A percentile compares a stretch with the other conserved stretches of the same genome.
Conservation (phyloP, 345 rosid species). For the Arabis hirsuta region DNA sequence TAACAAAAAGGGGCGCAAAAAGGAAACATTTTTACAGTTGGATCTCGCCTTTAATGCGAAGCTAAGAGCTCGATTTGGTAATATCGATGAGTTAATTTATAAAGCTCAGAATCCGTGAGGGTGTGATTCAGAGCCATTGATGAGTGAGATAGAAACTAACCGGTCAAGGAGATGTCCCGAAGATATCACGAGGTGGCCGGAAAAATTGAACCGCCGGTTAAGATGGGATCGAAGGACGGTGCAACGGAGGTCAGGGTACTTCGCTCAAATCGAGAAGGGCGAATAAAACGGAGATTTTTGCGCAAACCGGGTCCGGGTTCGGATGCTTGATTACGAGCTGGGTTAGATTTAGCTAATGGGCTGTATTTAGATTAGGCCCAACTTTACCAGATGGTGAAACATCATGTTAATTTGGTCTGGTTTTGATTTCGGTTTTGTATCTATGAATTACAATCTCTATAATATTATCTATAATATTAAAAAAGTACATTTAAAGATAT, state of each 20-base stretch:
- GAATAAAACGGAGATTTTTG: conserved; percentile 37
- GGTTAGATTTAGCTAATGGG: conserved; percentile 27
- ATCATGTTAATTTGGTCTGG: background rate
- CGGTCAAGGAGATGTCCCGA: conserved; percentile 27
- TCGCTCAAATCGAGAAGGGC: conserved; percentile 33
- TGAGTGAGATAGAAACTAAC: conserved; percentile 32
- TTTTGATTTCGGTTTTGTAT: too few species aligned
- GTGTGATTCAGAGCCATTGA: conserved; percentile 23
- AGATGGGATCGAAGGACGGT: conserved; percentile 33
- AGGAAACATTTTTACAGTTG: conserved; percentile 22
- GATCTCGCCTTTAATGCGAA: conserved; percentile 43
- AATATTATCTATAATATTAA: too few species aligned
- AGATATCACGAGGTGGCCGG: conserved; percentile 16
- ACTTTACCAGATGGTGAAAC: background rate
- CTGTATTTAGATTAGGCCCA: conserved; percentile 20
- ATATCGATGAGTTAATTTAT: conserved; percentile 23
- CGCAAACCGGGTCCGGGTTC: conserved; percentile 29
- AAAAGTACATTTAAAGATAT: too few species aligned
- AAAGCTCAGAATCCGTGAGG: conserved; percentile 13
- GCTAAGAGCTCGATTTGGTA: conserved; percentile 28
- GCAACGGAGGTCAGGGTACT: conserved; percentile 26
- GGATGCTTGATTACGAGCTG: conserved; percentile 12
- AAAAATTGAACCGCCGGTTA: conserved; percentile 17
- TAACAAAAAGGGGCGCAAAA: conserved; percentile 14
- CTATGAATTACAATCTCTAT: too few species aligned